Base-by-base conservation (phyloP, 169 alveolate genomes). In the Pseudocohnilembus persalinus region DNA sequence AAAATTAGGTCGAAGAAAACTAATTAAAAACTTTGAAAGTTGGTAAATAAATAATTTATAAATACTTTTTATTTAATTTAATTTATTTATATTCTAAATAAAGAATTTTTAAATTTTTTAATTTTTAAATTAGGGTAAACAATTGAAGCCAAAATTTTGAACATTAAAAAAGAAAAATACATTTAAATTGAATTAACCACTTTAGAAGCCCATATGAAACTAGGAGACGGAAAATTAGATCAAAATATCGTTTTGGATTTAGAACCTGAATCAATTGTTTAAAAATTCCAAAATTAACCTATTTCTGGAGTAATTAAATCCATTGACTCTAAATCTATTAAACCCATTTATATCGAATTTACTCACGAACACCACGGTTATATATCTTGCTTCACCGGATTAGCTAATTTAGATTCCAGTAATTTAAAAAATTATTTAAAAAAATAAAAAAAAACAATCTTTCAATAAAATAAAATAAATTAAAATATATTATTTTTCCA, bases 381-480 rank as follows among this genome's bases (percentile, higher is more conserved):
- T 49, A n/a, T 79, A 20, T 49, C 68, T 20, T 49, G 68, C 68
- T 49, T 49, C 68, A 11, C 68, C 76, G 64, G 84, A 4, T 35
- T 73, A 24, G 34, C 64, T 20, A 75, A 79, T 1, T 73, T 79
- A 24, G 28, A 35, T 0, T 34, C 73, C 35, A 32, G 26, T 32
- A 34, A 77, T 34, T 64, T 77, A 26, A 34, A 77, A 28, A 26
- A 34, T 31, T 33, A 33, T 34, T 29, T 33, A 29, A 34, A 77
- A 82, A 84, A 87, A 89, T 82, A 89, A 80, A 26, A 81, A 83
- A 35, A 87, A 83, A 77, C 90, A 77, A 84, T 75, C 74, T 65
- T 89, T 78, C 77, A 84, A 74, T 31, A 87, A 77, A 73, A 86
- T 79, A 31, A 64, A 33, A 77, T 77, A 11, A n/a, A n/a, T n/a